phyloP scores from a whole-genome alignment of 306 rosid species.

The Cucurbita argyrosperma region DNA sequence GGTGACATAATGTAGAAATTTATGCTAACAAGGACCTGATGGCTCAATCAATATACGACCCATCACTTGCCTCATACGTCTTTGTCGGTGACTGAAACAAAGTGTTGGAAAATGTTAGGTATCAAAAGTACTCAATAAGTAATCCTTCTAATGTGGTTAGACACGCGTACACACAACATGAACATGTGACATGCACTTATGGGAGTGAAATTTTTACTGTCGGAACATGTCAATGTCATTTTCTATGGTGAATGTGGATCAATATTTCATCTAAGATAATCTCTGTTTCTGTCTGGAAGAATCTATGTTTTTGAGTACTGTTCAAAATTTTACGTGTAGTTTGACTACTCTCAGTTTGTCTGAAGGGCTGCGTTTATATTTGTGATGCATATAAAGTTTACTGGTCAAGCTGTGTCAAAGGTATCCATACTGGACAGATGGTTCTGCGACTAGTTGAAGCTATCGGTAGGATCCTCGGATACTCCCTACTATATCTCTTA shows the following conservation, averaged over 20 bases:
- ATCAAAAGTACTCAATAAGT: no score
- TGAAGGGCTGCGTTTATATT: slow-evolving; percentile 79
- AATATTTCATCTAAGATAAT: neutral
- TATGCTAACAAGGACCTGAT: no score
- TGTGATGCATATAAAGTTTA: slow-evolving; percentile 75
- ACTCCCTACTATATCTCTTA: neutral
- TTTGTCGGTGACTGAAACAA: no score
- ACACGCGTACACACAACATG: no score
- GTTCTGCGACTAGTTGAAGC: slow-evolving; percentile 89
- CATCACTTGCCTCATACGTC: no score
- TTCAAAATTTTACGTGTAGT: neutral
- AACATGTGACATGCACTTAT: no score
- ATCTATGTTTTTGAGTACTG: neutral
- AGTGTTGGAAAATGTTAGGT: no score
- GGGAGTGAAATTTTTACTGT: no score
- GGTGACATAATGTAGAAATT: no score
- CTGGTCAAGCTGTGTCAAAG: slow-evolving; percentile 85
- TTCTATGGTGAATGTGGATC: neutral
- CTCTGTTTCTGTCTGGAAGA: neutral
- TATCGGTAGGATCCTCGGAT: slow-evolving; percentile 38
- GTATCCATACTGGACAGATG: slow-evolving; percentile 82
- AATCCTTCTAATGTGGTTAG: no score
- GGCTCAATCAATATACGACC: no score
- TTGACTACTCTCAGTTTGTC: slow-evolving; percentile 12
- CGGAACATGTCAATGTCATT: neutral